Percentiles rank a stretch among this genome's conserved stretches.
These are phyloP conservation scores for Aspergillus ochraceus DNA, from an alignment of 2,329 filamentous ascomycete species.

Conservation along the genomic window DNA sequence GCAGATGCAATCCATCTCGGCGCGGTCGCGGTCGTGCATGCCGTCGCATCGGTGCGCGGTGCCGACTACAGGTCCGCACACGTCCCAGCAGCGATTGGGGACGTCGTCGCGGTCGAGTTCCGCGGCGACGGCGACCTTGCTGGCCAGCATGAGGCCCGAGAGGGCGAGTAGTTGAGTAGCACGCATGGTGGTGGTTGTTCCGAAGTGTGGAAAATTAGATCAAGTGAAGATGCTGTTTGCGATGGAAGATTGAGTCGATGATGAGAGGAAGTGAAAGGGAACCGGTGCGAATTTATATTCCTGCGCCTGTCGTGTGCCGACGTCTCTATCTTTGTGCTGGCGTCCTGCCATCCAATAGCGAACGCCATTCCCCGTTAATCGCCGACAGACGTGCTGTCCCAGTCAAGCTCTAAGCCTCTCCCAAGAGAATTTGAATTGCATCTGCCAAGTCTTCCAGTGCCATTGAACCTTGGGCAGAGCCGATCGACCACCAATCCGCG, in stretches of 20 bases:
- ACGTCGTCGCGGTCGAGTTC: conserved; percentile 31
- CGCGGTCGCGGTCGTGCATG: conserved; percentile 22
- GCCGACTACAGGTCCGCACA: conserved; percentile 25
- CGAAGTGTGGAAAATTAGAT: background rate
- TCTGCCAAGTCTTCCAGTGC: background rate
- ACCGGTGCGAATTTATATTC: background rate
- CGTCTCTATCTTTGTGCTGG: conserved; percentile 1
- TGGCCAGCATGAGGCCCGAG: conserved; percentile 24
- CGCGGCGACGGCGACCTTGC: conserved; percentile 22
- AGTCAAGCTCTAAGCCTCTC: conserved; percentile 14
- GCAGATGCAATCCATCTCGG: conserved; percentile 31
- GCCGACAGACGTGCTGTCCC: background rate
- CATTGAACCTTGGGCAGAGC: background rate
- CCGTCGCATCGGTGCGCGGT: conserved; percentile 26
- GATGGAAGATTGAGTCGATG: background rate
- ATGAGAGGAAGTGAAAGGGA: background rate
- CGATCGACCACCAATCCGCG: conserved; percentile 3
- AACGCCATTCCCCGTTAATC: background rate
- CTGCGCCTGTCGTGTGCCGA: background rate
- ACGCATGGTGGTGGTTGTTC: conserved; percentile 19
- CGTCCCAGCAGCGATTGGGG: conserved; percentile 27
- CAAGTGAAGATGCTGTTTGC: background rate
- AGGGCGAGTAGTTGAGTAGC: conserved; percentile 23
- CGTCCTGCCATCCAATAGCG: background rate
- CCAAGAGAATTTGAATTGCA: background rate